Evolutionary conservation across 108 stramenopile species (phyloP).

Genomic region (Skeletonema costatum): DNA sequence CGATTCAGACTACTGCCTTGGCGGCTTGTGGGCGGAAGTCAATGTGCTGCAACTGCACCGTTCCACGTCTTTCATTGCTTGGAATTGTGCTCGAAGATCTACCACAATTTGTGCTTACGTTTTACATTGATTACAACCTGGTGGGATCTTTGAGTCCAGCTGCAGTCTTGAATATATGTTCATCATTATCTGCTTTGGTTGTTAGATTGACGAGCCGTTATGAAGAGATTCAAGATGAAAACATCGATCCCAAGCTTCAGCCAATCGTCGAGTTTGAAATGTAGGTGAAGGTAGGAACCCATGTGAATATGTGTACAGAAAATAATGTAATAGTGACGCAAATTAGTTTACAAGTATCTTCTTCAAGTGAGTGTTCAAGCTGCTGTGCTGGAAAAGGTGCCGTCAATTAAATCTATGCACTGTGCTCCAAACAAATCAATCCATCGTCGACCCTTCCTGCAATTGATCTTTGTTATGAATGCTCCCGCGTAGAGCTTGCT

Average conservation of each 20-base stretch:
- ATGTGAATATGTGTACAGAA: neutral
- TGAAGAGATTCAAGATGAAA: constrained; percentile 27
- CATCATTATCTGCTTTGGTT: constrained; percentile 28
- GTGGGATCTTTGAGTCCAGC: constrained; percentile 15
- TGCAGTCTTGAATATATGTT: constrained; percentile 38
- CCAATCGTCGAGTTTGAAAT: neutral
- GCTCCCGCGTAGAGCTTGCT: too few species aligned
- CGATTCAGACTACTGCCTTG: constrained; percentile 8
- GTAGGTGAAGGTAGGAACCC: neutral
- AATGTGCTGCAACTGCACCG: constrained; percentile 39
- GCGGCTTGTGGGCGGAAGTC: constrained; percentile 9
- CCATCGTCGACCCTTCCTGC: too few species aligned
- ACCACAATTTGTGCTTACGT: constrained; percentile 29
- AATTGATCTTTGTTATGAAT: too few species aligned
- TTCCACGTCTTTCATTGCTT: constrained; percentile 17
- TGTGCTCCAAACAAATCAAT: too few species aligned
- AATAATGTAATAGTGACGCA: neutral
- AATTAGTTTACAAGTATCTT: neutral
- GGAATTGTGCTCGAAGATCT: constrained; percentile 25
- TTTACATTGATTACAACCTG: constrained; percentile 19
- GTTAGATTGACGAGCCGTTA: constrained; percentile 26
- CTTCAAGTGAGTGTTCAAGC: too few species aligned
- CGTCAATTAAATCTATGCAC: too few species aligned
- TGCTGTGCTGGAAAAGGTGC: too few species aligned
- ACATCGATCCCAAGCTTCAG: neutral